Base-by-base conservation (phyloP, 73 alveolate species). In the Durusdinium trenchii region DNA sequence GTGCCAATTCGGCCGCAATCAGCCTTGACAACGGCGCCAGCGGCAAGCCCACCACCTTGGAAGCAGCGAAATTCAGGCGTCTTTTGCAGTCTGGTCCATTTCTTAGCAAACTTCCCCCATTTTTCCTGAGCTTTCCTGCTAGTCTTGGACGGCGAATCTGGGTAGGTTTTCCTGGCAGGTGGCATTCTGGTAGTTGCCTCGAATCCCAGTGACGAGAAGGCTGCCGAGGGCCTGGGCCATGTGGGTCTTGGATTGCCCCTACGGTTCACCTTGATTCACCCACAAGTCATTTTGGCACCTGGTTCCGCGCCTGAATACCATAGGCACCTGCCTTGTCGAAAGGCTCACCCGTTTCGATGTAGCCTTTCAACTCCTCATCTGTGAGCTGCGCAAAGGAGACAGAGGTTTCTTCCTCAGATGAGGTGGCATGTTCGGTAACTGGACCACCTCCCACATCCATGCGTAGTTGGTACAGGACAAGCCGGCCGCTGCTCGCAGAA, bases 271-370 rank as follows among this genome's bases (percentile, higher is more conserved):
- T 38, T 62, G 60, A 38, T 16, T 6, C 7, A 42, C 2, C 40
- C 23, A 2, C 36, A 28, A 28, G 10, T 28, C 10, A n/a, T 35
- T 7, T 14, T 4, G 32, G 7, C 5, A 36, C 52, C 52, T 75
- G 35, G 42, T 9, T 6, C 64, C 76, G 3, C 67, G 67, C 95
- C 95, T 87, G 95, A 45, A 87, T 87, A 84, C 95, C 95, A 43
- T 87, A 87, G 85, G 67, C 95, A 14, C 95, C 95, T 14, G 95
- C 95, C 45, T 87, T 87, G 95, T 87, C 95, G 36, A 87, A 87
- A 62, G 95, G 95, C 69, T 87, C 95, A 26, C 95, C 95, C 1
- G 85, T 87, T 23, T 62, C 95, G 76, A 87, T 87, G 95, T 87
- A 87, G 46, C 84, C 95, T 47, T 87, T 61, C 52, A 87, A 35